A percentile compares a stretch with the other conserved stretches of the same genome.
These are phyloP conservation scores for Termitomyces sp. DNA, from an alignment of 768 basidiomycete genomes.

Conservation along the genomic window DNA sequence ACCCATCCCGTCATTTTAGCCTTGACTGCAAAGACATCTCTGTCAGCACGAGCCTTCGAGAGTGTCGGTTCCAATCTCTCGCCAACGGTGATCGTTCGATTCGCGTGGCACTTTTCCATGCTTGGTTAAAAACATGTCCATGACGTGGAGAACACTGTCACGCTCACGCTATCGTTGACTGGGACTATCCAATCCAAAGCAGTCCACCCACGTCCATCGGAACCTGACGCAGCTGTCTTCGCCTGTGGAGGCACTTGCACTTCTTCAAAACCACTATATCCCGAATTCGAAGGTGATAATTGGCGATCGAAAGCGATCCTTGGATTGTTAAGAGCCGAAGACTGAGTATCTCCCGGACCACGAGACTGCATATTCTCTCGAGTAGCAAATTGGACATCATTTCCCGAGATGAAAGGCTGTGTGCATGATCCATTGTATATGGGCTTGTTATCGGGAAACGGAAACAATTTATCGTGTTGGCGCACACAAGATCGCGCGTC, in stretches of 20 bases:
- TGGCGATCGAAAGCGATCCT: neutral
- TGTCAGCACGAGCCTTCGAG: conserved; percentile 35
- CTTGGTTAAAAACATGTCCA: neutral
- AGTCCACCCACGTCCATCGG: neutral
- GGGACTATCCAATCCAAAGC: conserved; percentile 1
- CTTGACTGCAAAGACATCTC: conserved; percentile 37
- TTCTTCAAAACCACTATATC: neutral
- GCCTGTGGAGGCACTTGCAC: neutral
- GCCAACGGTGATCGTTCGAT: neutral
- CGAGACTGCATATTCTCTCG: neutral
- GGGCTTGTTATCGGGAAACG: neutral
- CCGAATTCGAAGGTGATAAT: neutral
- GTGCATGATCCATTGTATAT: neutral
- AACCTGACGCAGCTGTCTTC: neutral
- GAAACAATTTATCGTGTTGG: neutral
- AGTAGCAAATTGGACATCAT: neutral
- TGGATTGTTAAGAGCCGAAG: neutral
- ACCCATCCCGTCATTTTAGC: conserved; percentile 33
- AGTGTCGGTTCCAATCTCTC: conserved; percentile 47
- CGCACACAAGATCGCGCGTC: neutral
- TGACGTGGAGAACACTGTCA: neutral
- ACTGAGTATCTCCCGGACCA: neutral
- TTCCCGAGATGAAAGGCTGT: neutral
- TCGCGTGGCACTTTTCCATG: neutral
- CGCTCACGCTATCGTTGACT: neutral